Conservation (phyloP, 768 basidiomycete genomes). For the Tylopilus plumbeoviolaceoides region DNA sequence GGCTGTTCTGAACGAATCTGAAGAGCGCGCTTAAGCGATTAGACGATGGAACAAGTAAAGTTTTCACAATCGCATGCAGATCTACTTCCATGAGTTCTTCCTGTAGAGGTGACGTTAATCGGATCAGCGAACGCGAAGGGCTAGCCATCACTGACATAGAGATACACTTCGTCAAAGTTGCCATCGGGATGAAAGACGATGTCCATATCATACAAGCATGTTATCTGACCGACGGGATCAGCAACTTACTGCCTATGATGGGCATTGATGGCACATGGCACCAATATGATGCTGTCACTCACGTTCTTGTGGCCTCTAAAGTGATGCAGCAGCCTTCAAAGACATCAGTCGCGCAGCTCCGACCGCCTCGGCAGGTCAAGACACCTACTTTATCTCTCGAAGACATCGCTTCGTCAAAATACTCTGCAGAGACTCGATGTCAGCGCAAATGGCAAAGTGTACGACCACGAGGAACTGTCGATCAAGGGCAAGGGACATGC, state of each 20-base stretch:
- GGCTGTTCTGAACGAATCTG: slow-evolving; percentile 86
- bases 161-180: slow-evolving; percentile 95
- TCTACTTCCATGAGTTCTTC: slow-evolving; percentile 99
- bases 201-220: slow-evolving; percentile 97
- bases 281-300: slow-evolving; percentile 20
- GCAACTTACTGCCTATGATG: not conserved
- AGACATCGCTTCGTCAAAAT: slow-evolving; percentile 96
- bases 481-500: slow-evolving; percentile 32
- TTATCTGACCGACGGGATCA: slow-evolving; percentile 56
- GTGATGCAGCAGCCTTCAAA: slow-evolving; percentile 80
- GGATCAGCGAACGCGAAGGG: not conserved
- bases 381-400: slow-evolving; percentile 80
- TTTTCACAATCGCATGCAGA: slow-evolving; percentile 92
- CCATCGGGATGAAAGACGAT: slow-evolving; percentile 89
- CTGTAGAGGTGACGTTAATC: slow-evolving; percentile 40
- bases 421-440: slow-evolving; percentile 44
- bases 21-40: slow-evolving; percentile 5
- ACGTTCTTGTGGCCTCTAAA: slow-evolving; percentile 99
- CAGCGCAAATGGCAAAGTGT: not conserved
- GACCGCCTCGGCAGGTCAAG: not conserved
- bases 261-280: not conserved
- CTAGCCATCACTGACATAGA: slow-evolving; percentile 55
- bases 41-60: not conserved
- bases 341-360: slow-evolving; percentile 10
- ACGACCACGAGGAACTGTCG: not conserved